Conservation (phyloP, 2,329 filamentous ascomycete genomes). For the Alternaria sp. region DNA sequence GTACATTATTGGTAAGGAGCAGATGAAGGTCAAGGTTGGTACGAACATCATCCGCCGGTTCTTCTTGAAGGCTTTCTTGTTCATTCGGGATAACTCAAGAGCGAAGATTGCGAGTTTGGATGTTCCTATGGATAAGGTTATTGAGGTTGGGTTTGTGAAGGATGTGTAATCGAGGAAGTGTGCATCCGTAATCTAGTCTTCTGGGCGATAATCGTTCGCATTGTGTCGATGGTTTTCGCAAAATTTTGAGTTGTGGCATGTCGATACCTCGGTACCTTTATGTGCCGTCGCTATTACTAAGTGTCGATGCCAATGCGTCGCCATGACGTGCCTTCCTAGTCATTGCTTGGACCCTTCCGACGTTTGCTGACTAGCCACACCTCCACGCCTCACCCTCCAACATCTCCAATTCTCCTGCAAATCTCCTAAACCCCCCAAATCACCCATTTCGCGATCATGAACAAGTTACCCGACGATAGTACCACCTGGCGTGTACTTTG, state of each 20-base stretch:
- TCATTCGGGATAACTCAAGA: constrained; percentile 69
- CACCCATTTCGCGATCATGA: too few species aligned
- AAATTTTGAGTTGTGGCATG: too few species aligned
- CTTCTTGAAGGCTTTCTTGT: constrained; percentile 64
- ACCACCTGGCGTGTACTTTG: background rate
- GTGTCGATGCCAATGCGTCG: background rate
- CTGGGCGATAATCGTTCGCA: background rate
- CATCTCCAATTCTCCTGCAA: background rate
- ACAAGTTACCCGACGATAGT: background rate
- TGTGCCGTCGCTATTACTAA: background rate
- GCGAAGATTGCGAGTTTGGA: constrained; percentile 70
- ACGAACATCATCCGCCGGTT: constrained; percentile 54
- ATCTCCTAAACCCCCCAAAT: background rate
- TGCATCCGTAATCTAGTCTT: background rate
- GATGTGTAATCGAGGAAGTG: constrained; percentile 57
- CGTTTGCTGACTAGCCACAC: background rate
- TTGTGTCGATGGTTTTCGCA: background rate
- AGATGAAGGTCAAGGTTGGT: constrained; percentile 48
- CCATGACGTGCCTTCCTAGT: background rate
- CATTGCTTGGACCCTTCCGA: background rate
- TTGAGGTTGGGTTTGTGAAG: constrained; percentile 74
- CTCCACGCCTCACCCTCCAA: background rate
- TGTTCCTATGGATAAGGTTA: constrained; percentile 64
- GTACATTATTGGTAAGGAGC: constrained; percentile 63
- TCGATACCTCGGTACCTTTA: background rate